Evolutionary conservation across 305 asterid species (phyloP).

Genomic region (Caryopteris hybrid): DNA sequence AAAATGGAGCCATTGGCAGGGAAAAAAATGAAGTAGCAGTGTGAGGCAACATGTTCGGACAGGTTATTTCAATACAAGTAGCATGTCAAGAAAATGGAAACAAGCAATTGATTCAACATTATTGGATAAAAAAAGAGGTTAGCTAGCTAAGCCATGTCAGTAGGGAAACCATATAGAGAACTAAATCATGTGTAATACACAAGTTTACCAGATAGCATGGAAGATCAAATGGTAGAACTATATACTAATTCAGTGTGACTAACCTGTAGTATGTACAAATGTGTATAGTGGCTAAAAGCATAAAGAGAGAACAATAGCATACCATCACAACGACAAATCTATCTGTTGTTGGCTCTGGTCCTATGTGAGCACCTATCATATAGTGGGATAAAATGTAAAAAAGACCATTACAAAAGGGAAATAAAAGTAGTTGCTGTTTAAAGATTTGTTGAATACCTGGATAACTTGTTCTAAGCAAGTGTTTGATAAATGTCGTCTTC

Average conservation of each 20-base stretch:
- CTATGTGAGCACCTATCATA: constrained; percentile 85
- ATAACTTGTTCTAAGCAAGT: constrained; percentile 71
- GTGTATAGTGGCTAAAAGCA: neutral
- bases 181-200: neutral
- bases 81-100: neutral
- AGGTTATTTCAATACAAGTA: neutral
- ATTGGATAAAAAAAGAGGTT: neutral
- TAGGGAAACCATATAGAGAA: neutral
- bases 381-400: neutral
- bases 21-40: neutral
- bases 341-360: constrained; percentile 98
- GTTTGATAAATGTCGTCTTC: constrained; percentile 93
- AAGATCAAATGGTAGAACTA: constrained; percentile 15
- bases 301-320: constrained; percentile 10
- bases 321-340: constrained; percentile 99
- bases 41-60: neutral
- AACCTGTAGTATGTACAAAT: neutral
- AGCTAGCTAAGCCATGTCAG: neutral
- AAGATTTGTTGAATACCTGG: constrained; percentile 53
- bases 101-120: neutral
- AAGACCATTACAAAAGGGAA: neutral
- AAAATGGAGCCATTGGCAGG: neutral
- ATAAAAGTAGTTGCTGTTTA: constrained; percentile 3
- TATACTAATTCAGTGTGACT: constrained; percentile 1
- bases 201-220: neutral